phyloP scores from a whole-genome alignment of 768 basidiomycete genomes.

The Kwoniella heveanensis region DNA sequence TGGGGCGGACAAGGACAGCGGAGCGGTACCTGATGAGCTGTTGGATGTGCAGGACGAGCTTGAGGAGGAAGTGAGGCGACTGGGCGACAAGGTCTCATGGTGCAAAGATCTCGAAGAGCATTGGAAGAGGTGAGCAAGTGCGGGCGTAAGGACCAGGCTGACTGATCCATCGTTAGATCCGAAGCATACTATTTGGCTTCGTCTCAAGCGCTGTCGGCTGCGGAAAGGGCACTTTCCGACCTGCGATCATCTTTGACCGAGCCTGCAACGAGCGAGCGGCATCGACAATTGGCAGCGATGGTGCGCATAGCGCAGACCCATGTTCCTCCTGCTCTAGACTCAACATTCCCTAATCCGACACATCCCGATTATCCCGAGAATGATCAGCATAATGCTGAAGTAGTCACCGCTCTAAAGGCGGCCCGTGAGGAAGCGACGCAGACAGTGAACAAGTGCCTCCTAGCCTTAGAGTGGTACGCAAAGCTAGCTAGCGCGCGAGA shows the following conservation, averaged over 20 bases:
- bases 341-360: constrained; percentile 17
- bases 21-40: constrained; percentile 42
- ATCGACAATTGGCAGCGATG: constrained; percentile 3
- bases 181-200: constrained; percentile 18
- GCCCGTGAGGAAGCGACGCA: constrained; percentile 3
- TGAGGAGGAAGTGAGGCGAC: constrained; percentile 26
- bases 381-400: constrained; percentile 12
- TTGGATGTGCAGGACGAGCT: constrained; percentile 47
- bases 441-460: background rate
- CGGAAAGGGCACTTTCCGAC: constrained; percentile 5
- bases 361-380: constrained; percentile 30
- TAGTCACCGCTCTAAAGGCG: constrained; percentile 5
- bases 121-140: constrained; percentile 31
- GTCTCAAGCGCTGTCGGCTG: constrained; percentile 1
- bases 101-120: constrained; percentile 36
- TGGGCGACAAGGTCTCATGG: constrained; percentile 20
- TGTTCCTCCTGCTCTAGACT: constrained; percentile 12
- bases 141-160: background rate
- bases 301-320: background rate
- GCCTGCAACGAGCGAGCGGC: constrained; percentile 27
- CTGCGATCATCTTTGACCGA: constrained; percentile 5
- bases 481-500: constrained; percentile 1
- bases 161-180: constrained; percentile 21
- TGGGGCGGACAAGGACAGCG: constrained; percentile 6
- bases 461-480: constrained; percentile 26